Base-by-base conservation (phyloP, 768 basidiomycete genomes). In the Agrocybe praecox region DNA sequence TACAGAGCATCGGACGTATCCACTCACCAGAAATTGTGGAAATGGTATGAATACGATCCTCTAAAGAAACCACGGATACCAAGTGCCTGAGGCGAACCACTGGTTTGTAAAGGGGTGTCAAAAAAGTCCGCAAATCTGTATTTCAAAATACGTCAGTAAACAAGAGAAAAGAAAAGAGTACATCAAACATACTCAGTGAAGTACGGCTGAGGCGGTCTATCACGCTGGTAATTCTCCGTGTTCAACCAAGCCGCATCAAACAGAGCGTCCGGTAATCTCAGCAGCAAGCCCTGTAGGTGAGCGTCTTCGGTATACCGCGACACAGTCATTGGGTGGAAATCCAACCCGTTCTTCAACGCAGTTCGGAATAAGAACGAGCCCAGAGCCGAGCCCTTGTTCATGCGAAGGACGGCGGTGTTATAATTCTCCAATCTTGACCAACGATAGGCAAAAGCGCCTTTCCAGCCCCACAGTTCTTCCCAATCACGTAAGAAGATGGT, bases 401-500 rank as follows among this genome's bases (percentile, higher is more conserved):
- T 82, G 58, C 87, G 86, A 56, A 97, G 79, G 6, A 97, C 92
- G 1, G 94, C 94, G 6, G 94, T 97, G 76, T 96, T 96, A 74
- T 96, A 96, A 67, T 89, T 92, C 65, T 91, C 85, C 59, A 95
- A 79, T 53, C 90, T 83, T n/a, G 89, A 92, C 95, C 96, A 97
- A 12, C 94, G 82, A 71, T 97, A 97, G 1, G 94, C 94, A 67
- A 96, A 97, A 14, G 94, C 92, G 43, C 95, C 94, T 58, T 87
- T 85, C 89, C 91, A 96, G 49, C 93, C 93, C 92, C 93, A 97
- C 3, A 97, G 79, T 67, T 96, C 95, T 71, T 97, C 95, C 96
- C 96, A 96, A 68, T 97, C 95, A 21, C 95, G 86, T 15, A 97
- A 78, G 62, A 98, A 81, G 64, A 98, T 82, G 2, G 93, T 96